A percentile compares a stretch with the other conserved stretches of the same genome.
phyloP scores from a whole-genome alignment of 2,329 filamentous ascomycete genomes.

The Catunica adiposa region DNA sequence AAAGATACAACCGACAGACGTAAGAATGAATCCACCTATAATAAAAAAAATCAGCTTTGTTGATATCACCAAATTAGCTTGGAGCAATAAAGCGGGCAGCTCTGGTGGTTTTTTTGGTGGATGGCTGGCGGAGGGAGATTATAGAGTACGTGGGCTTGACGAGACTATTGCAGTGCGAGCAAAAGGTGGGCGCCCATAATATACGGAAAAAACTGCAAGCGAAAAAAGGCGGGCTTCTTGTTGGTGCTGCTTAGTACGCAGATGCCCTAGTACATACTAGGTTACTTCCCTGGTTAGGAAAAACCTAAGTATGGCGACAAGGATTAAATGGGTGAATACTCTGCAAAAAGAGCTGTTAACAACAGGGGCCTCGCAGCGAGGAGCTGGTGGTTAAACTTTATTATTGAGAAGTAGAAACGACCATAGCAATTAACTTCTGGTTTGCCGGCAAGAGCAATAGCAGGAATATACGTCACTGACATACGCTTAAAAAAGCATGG shows the following conservation, averaged over 20 bases:
- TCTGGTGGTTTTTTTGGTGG: neutral
- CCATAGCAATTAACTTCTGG: no score
- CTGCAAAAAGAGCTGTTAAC: neutral
- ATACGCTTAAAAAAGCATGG: no score
- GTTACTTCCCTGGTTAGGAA: neutral
- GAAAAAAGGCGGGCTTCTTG: conserved; percentile 1
- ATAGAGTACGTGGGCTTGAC: neutral
- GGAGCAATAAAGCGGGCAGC: neutral
- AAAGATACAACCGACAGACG: neutral
- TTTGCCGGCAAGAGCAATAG: no score
- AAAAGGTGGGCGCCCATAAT: neutral
- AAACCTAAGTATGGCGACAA: neutral
- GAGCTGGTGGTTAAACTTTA: neutral
- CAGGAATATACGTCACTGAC: no score
- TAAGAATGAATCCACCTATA: neutral
- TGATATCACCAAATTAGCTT: neutral
- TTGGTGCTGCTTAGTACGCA: neutral
- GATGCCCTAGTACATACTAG: neutral
- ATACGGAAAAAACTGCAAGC: neutral
- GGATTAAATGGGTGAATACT: neutral
- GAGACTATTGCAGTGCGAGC: neutral
- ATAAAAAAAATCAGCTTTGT: neutral
- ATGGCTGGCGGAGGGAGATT: neutral
- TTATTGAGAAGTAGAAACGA: no score
- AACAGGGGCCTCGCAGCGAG: neutral